Evolutionary conservation across 805 yeast genomes (phyloP).

Genomic region (Candida odintsovae): DNA sequence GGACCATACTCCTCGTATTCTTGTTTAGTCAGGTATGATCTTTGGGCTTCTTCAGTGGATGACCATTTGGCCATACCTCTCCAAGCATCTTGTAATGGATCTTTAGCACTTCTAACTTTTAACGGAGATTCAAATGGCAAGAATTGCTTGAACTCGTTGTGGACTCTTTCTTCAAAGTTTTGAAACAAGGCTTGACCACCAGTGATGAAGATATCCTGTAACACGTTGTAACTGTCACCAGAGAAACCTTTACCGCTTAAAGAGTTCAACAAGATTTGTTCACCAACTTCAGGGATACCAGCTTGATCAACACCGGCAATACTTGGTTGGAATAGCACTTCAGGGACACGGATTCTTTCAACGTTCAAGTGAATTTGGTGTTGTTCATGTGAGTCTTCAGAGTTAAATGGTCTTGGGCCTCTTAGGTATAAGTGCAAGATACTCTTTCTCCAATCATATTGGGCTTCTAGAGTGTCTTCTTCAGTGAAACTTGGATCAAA

Average conservation of each 20-base stretch:
- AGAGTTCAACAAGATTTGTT: constrained; percentile 57
- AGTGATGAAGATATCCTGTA: constrained; percentile 70
- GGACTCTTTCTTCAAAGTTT: constrained; percentile 64
- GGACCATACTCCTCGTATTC: constrained; percentile 89
- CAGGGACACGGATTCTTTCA: constrained; percentile 90
- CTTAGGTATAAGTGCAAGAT: constrained; percentile 76
- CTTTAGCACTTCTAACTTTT: constrained; percentile 53
- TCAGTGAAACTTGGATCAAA: constrained; percentile 80
- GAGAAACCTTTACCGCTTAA: constrained; percentile 49
- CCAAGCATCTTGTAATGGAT: constrained; percentile 85
- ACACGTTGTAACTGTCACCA: constrained; percentile 46
- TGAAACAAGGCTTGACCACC: constrained; percentile 77
- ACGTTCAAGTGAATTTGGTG: constrained; percentile 89
- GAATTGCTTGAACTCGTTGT: constrained; percentile 59
- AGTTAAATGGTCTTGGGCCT: constrained; percentile 84
- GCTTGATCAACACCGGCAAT: constrained; percentile 96
- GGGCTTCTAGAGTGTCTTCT: constrained; percentile 79
- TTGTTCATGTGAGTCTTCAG: constrained; percentile 76
- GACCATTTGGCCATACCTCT: constrained; percentile 88
- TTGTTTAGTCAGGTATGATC: constrained; percentile 50
- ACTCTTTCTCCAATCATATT: constrained; percentile 80
- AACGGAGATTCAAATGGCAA: constrained; percentile 66
- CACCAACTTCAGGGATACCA: constrained; percentile 76
- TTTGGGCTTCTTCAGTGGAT: constrained; percentile 35
- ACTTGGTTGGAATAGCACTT: constrained; percentile 84